Percentiles rank a stretch among this genome's conserved stretches.
These are phyloP conservation scores for Dothideomycetes sp. DNA, from an alignment of 2,329 filamentous ascomycete species.

Conservation along the genomic window DNA sequence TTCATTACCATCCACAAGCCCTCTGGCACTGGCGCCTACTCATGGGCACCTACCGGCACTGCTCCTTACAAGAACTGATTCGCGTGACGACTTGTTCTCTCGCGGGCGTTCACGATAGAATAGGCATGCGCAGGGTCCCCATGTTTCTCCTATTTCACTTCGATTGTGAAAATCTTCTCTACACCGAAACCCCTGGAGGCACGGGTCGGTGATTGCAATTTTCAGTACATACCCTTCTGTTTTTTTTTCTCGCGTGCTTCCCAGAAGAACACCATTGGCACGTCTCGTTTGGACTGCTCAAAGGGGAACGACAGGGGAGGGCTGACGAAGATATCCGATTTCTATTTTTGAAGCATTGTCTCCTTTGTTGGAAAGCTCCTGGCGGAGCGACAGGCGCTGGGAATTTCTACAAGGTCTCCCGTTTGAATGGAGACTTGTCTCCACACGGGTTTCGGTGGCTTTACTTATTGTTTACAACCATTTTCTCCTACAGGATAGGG, in stretches of 20 bases:
- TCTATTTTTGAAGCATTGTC: neutral
- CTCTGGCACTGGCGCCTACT: neutral
- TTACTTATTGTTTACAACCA: neutral
- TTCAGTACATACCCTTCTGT: neutral
- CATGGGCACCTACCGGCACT: neutral
- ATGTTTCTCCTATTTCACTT: neutral
- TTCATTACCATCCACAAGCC: conserved; percentile 19
- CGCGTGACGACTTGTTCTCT: neutral
- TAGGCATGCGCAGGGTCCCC: too few relatives aligned
- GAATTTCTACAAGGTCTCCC: neutral
- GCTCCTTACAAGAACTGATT: neutral
- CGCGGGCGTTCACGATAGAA: neutral
- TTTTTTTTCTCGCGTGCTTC: neutral
- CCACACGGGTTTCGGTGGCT: neutral
- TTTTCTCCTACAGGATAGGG: neutral
- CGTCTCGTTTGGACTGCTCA: too few relatives aligned
- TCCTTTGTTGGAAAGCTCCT: neutral
- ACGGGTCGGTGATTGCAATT: neutral
- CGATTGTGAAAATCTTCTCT: neutral
- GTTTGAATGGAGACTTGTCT: neutral
- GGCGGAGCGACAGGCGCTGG: neutral
- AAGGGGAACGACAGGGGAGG: neutral
- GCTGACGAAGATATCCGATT: neutral
- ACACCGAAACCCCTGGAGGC: neutral
- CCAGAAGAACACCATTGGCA: neutral